A percentile compares a stretch with the other conserved stretches of the same genome.
These are phyloP conservation scores for Diaporthe sp. DNA, from an alignment of 2,329 filamentous ascomycete species.

Conservation along the genomic window DNA sequence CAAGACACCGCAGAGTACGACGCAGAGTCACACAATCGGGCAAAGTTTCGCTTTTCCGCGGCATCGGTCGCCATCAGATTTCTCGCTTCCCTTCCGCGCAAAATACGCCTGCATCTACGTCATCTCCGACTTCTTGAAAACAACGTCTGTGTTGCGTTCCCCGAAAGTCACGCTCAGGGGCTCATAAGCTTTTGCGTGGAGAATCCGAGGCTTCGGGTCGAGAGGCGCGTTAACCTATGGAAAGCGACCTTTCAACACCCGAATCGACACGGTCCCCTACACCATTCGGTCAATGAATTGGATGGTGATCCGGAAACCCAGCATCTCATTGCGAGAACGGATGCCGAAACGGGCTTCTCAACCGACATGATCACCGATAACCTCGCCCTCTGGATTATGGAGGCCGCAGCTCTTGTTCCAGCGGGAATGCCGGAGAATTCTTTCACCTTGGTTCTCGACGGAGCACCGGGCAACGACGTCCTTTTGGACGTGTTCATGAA, in stretches of 20 bases:
- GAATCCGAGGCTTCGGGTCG: not conserved
- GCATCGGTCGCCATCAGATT: conserved; percentile 8
- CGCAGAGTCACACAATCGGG: not conserved
- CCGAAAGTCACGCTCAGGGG: conserved; percentile 2
- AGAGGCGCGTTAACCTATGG: conserved; percentile 3
- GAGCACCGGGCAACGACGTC: not conserved
- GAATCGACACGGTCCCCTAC: not conserved
- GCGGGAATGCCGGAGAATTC: conserved; percentile 4
- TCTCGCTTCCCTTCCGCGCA: not conserved
- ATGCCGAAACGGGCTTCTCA: not conserved
- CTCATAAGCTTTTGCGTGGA: not conserved
- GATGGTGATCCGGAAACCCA: not conserved
- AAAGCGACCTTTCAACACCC: not conserved
- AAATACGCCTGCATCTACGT: not conserved
- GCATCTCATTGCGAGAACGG: accelerated
- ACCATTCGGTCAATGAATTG: not conserved
- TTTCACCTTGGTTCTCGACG: conserved; percentile 5
- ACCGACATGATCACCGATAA: not conserved
- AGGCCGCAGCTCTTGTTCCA: not conserved
- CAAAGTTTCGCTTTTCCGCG: not conserved
- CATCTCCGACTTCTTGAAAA: conserved; percentile 8
- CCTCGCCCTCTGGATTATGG: conserved; percentile 7
- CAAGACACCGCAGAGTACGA: not conserved
- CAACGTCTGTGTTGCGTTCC: not conserved
- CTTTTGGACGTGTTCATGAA: not conserved